Conservation (phyloP, 345 rosid species). For the Aegle marmelos region DNA sequence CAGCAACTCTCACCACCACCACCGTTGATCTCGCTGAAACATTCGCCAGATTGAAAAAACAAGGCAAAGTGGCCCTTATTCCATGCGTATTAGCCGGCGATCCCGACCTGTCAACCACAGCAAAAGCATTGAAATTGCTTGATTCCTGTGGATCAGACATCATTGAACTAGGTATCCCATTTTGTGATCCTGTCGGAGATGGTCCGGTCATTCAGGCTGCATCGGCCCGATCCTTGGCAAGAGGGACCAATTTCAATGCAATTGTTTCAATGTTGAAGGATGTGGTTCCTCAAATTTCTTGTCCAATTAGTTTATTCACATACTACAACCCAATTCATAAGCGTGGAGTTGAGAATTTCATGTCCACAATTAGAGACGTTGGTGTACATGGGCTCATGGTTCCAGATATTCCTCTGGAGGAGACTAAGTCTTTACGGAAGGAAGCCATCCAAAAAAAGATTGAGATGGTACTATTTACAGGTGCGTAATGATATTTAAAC, state of each 20-base stretch:
- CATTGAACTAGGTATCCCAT: constrained; percentile 81
- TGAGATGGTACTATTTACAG: constrained; percentile 48
- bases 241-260: constrained; percentile 69
- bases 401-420: constrained; percentile 97
- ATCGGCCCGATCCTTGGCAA: constrained; percentile 74
- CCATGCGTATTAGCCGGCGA: constrained; percentile 95
- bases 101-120: constrained; percentile 96
- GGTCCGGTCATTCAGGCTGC: constrained; percentile 99
- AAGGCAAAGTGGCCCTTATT: constrained; percentile 76
- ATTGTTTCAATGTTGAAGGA: constrained; percentile 70
- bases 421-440: constrained; percentile 65
- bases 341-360: constrained; percentile 67
- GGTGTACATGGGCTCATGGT: constrained; percentile 90
- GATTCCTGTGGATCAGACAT: constrained; percentile 78
- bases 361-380: constrained; percentile 53
- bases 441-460: constrained; percentile 73
- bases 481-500: too few species aligned
- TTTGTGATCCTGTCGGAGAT: constrained; percentile 91
- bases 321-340: constrained; percentile 84
- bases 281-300: constrained; percentile 78
- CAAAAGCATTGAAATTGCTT: constrained; percentile 75
- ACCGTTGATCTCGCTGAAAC: constrained; percentile 55
- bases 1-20: constrained; percentile 33
- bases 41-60: constrained; percentile 54
- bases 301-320: constrained; percentile 77